Evolutionary conservation across 1,284 basidiomycete genomes (phyloP).

Genomic region (Puccinia novopanici): DNA sequence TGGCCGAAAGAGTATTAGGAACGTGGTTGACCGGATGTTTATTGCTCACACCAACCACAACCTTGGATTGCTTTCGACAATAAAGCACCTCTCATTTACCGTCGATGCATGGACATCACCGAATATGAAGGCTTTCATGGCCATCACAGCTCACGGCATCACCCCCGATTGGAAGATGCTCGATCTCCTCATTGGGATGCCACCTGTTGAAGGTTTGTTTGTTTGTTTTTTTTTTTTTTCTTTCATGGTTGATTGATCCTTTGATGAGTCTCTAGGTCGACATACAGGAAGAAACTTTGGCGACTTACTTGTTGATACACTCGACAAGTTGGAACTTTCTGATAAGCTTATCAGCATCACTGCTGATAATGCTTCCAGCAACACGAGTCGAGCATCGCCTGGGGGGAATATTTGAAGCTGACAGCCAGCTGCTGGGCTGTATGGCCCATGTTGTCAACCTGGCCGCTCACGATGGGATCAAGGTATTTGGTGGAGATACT

Average conservation of each 20-base stretch:
- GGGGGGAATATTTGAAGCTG: not conserved
- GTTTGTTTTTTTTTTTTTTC: too few relatives aligned
- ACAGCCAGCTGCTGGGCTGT: not conserved
- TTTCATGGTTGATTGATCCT: too few relatives aligned
- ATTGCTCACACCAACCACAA: not conserved
- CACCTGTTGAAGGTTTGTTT: not conserved
- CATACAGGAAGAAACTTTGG: conserved; percentile 10
- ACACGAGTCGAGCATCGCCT: too few relatives aligned
- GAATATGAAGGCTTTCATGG: conserved; percentile 25
- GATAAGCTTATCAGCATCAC: not conserved
- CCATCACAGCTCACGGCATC: conserved; percentile 26
- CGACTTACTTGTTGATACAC: not conserved
- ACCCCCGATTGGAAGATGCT: too few relatives aligned
- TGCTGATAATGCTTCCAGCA: conserved; percentile 11
- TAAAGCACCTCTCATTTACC: not conserved
- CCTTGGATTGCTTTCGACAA: not conserved
- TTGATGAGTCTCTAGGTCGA: too few relatives aligned
- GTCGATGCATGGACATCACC: too few relatives aligned
- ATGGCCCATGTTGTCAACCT: conserved; percentile 17
- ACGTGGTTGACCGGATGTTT: not conserved
- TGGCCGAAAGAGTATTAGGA: not conserved
- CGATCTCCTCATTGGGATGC: not conserved
- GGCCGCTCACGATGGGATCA: not conserved
- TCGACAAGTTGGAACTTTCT: not conserved
- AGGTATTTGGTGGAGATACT: not conserved